Percentiles rank a stretch among this genome's conserved stretches.
Evolutionary conservation across 306 rosid genomes (phyloP).

Genomic region (Crotalaria pallida): DNA sequence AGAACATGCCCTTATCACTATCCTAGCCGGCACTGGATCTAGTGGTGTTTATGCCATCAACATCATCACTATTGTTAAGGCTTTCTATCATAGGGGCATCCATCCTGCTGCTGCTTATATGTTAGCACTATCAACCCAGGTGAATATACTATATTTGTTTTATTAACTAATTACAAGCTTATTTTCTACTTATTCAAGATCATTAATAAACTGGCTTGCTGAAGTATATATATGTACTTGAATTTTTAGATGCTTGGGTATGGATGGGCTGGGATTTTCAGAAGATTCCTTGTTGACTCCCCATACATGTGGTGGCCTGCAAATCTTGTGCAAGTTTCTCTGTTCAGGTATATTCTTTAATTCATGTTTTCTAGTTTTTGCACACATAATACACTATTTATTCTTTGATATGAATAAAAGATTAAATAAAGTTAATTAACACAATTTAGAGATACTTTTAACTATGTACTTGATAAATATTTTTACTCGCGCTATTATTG

Average conservation of each 20-base stretch:
- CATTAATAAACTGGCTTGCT: neutral
- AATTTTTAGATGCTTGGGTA: conserved; percentile 78
- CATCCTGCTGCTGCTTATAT: conserved; percentile 60
- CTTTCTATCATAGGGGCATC: conserved; percentile 58
- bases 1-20: conserved; percentile 81
- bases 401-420: neutral
- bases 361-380: neutral
- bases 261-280: conserved; percentile 94
- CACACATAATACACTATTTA: neutral
- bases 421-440: neutral
- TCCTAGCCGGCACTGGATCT: conserved; percentile 70
- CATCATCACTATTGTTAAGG: conserved; percentile 76
- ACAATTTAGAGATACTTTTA: neutral
- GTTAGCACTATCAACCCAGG: conserved; percentile 80
- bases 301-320: conserved; percentile 99
- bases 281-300: conserved; percentile 77
- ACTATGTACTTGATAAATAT: neutral
- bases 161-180: too few species aligned
- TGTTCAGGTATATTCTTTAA: conserved; percentile 54
- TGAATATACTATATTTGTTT: neutral
- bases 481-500: neutral
- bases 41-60: conserved; percentile 64
- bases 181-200: neutral
- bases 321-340: conserved; percentile 80
- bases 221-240: neutral